phyloP scores from a whole-genome alignment of 441 rosid genomes.

The Metrosideros polymorpha region DNA sequence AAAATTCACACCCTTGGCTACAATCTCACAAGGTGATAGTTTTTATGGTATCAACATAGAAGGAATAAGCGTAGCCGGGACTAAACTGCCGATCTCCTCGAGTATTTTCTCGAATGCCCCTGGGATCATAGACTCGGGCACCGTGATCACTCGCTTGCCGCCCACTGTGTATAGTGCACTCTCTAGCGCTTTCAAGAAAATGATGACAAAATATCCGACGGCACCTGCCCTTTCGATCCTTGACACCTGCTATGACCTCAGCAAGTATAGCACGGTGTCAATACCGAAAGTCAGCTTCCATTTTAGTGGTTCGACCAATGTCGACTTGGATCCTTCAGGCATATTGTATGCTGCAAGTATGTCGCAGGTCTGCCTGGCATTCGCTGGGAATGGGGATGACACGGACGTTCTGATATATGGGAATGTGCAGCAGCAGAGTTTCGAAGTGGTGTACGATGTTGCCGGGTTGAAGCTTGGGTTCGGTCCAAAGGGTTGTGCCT shows the following conservation, averaged over 20 bases:
- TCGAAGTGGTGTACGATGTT: conserved; percentile 64
- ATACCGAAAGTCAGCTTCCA: conserved; percentile 41
- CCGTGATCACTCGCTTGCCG: conserved; percentile 52
- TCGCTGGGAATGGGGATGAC: conserved; percentile 54
- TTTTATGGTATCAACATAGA: conserved; percentile 42
- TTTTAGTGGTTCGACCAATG: conserved; percentile 35
- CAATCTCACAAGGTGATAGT: conserved; percentile 15
- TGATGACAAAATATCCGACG: conserved; percentile 47
- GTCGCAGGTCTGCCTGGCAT: conserved; percentile 70
- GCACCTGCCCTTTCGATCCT: conserved; percentile 39
- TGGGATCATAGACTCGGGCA: conserved; percentile 51
- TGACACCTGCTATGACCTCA: conserved; percentile 75
- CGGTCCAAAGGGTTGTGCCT: conserved; percentile 53
- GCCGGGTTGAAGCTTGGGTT: conserved; percentile 56
- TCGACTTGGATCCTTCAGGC: conserved; percentile 34
- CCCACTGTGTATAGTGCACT: conserved; percentile 35
- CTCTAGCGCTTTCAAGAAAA: conserved; percentile 24
- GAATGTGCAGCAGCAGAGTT: conserved; percentile 60
- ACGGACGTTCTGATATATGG: conserved; percentile 47
- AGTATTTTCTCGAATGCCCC: conserved; percentile 36
- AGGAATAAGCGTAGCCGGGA: conserved; percentile 40
- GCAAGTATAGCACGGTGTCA: conserved; percentile 7
- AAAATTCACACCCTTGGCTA: conserved; percentile 49
- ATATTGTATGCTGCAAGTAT: conserved; percentile 12
- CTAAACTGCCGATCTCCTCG: conserved; percentile 24